A percentile compares a stretch with the other conserved stretches of the same genome.
Evolutionary conservation across 768 basidiomycete genomes (phyloP).

Genomic region (Hypsizygus marmoreus): DNA sequence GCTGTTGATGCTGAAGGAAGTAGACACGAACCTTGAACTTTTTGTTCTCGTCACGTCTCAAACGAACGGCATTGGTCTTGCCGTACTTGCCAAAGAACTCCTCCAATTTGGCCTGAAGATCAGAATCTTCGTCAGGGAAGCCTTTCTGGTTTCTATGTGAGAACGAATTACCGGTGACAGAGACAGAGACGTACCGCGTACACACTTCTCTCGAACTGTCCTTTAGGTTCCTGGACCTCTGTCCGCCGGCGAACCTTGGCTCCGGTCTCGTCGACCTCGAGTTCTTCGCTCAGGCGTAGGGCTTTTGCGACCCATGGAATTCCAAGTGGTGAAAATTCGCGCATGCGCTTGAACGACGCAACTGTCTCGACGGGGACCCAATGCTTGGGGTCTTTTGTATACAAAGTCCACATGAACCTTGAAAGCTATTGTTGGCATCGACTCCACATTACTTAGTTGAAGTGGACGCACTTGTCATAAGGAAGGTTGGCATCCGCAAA

Average conservation of each 20-base stretch:
- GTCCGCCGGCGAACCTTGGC: conserved; percentile 73
- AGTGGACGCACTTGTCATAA: conserved; percentile 66
- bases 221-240: conserved; percentile 77
- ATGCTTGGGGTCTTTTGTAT: conserved; percentile 78
- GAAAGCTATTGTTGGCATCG: neutral
- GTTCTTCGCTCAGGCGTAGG: conserved; percentile 51
- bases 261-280: conserved; percentile 77
- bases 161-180: neutral
- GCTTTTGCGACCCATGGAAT: conserved; percentile 69
- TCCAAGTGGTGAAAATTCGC: conserved; percentile 62
- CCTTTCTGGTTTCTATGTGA: conserved; percentile 68
- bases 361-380: conserved; percentile 90
- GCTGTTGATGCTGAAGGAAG: neutral
- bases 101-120: conserved; percentile 74
- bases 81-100: conserved; percentile 81
- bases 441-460: no score
- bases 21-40: conserved; percentile 75
- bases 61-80: conserved; percentile 77
- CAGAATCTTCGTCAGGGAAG: conserved; percentile 67
- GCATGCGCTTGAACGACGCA: conserved; percentile 95
- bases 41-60: conserved; percentile 83
- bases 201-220: conserved; percentile 78
- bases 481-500: conserved; percentile 97
- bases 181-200: conserved; percentile 71
- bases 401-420: conserved; percentile 94